Evolutionary conservation across 371 early-diverging fungal genomes (phyloP).

Genomic region (Mucor ambiguus): DNA sequence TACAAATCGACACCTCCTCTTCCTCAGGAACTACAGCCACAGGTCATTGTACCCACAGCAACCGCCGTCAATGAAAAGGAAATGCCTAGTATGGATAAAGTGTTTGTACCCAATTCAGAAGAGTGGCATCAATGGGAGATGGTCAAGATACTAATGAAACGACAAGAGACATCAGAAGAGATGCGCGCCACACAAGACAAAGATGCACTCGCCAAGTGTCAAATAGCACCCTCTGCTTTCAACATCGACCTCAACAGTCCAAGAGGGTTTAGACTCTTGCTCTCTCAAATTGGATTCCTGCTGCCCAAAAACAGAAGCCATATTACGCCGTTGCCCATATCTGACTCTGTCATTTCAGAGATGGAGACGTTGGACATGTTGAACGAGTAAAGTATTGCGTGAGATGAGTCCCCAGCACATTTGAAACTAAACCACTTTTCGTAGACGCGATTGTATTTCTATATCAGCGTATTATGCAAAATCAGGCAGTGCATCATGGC

Average conservation of each 20-base stretch:
- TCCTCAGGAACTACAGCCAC: neutral
- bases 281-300: constrained; percentile 70
- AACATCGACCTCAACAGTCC: constrained; percentile 39
- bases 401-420: neutral
- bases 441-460: constrained; percentile 75
- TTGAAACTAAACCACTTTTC: neutral
- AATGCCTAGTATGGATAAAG: constrained; percentile 41
- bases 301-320: constrained; percentile 57
- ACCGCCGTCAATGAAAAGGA: constrained; percentile 34
- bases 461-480: constrained; percentile 65
- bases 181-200: neutral
- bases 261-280: constrained; percentile 60
- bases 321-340: constrained; percentile 62
- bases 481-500: constrained; percentile 51
- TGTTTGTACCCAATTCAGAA: constrained; percentile 38
- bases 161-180: constrained; percentile 26
- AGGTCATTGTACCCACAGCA: constrained; percentile 18
- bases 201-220: constrained; percentile 6
- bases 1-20: neutral
- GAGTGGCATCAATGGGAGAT: constrained; percentile 40
- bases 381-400: constrained; percentile 59
- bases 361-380: constrained; percentile 67
- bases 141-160: constrained; percentile 31
- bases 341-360: constrained; percentile 64
- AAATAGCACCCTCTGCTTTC: constrained; percentile 14